Evolutionary conservation across 805 yeast species (phyloP).

Genomic region (Lipomyces mesembrius): DNA sequence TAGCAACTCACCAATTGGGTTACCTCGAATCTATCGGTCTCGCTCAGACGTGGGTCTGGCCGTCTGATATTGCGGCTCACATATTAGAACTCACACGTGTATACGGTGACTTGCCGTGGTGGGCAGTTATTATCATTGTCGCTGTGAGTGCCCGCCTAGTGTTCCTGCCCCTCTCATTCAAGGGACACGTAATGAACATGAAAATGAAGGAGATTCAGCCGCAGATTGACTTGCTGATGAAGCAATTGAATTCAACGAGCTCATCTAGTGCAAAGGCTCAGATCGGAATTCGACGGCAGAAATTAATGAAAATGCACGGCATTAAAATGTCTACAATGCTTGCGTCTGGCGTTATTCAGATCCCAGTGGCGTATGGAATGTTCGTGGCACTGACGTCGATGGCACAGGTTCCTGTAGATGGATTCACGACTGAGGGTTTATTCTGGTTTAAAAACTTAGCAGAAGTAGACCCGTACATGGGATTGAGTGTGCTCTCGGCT

Average conservation of each 20-base stretch:
- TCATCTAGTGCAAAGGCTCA: slow-evolving; percentile 50
- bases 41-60: slow-evolving; percentile 85
- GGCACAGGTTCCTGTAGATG: slow-evolving; percentile 83
- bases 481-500: slow-evolving; percentile 84
- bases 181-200: slow-evolving; percentile 81
- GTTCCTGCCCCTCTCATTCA: slow-evolving; percentile 80
- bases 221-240: slow-evolving; percentile 57
- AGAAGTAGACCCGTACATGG: slow-evolving; percentile 87
- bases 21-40: slow-evolving; percentile 85
- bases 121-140: slow-evolving; percentile 82
- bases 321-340: slow-evolving; percentile 72
- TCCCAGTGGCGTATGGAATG: slow-evolving; percentile 86
- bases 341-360: slow-evolving; percentile 70
- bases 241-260: slow-evolving; percentile 46
- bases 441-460: slow-evolving; percentile 84
- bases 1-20: slow-evolving; percentile 66
- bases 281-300: slow-evolving; percentile 60
- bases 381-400: slow-evolving; percentile 85
- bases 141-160: slow-evolving; percentile 70
- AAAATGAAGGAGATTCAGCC: slow-evolving; percentile 77
- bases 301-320: slow-evolving; percentile 68
- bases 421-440: slow-evolving; percentile 73
- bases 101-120: slow-evolving; percentile 92
- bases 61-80: slow-evolving; percentile 79
- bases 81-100: slow-evolving; percentile 82